A percentile compares a stretch with the other conserved stretches of the same genome.
phyloP scores from a whole-genome alignment of 2,329 filamentous ascomycete genomes.

The Cladosporium halotolerans region DNA sequence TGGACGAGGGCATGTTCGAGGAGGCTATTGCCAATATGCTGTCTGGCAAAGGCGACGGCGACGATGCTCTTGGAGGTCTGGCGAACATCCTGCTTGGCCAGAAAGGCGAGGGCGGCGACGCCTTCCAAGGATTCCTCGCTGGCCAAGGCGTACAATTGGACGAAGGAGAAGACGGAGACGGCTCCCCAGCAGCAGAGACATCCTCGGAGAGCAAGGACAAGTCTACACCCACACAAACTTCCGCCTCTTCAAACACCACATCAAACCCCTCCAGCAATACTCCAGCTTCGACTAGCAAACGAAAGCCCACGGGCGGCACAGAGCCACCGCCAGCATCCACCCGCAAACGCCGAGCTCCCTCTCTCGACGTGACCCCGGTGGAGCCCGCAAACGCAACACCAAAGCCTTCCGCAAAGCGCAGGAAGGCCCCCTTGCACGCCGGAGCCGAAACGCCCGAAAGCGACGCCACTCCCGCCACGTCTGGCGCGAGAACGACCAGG shows the following conservation, averaged over 20 bases:
- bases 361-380: neutral
- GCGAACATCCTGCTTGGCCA: slow-evolving; percentile 37
- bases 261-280: neutral
- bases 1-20: slow-evolving; percentile 39
- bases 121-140: slow-evolving; percentile 3
- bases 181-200: neutral
- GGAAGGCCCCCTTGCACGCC: neutral
- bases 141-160: slow-evolving; percentile 6
- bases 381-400: neutral
- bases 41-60: slow-evolving; percentile 33
- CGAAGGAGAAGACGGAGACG: neutral
- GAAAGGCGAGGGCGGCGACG: slow-evolving; percentile 1
- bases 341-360: slow-evolving; percentile 5
- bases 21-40: slow-evolving; percentile 41
- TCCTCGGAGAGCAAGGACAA: neutral
- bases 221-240: neutral
- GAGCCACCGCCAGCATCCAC: neutral
- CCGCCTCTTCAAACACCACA: neutral
- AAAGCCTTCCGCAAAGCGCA: slow-evolving; percentile 6
- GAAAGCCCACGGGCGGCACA: neutral
- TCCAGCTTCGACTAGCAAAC: neutral
- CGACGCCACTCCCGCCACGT: neutral
- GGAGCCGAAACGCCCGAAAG: neutral
- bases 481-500: too few species aligned
- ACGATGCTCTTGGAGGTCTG: slow-evolving; percentile 39